Conservation (phyloP, 164 flowering plant species). For the Macadamia tetraphylla region DNA sequence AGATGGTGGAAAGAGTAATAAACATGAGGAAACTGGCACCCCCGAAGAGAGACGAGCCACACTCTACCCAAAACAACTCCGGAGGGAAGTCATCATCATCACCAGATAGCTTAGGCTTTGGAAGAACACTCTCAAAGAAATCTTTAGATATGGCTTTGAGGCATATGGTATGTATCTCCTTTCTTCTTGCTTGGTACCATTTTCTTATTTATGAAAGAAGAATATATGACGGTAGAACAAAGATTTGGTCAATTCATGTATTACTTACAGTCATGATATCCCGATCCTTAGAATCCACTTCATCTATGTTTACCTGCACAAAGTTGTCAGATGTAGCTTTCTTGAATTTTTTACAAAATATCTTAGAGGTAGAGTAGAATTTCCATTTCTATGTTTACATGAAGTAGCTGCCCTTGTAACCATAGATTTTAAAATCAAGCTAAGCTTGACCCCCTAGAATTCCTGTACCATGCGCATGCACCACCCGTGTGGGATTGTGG, state of each 20-base stretch:
- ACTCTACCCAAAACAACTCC: slow-evolving; percentile 34
- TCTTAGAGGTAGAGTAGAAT: too few relatives aligned
- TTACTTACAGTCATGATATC: not conserved
- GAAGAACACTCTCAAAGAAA: slow-evolving; percentile 75
- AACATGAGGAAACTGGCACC: slow-evolving; percentile 85
- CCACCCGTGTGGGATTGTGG: too few relatives aligned
- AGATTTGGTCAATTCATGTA: not conserved
- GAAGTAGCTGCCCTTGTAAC: too few relatives aligned
- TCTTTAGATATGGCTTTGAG: slow-evolving; percentile 93
- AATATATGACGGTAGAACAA: too few relatives aligned
- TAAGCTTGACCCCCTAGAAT: too few relatives aligned
- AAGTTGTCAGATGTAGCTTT: too few relatives aligned
- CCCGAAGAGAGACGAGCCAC: slow-evolving; percentile 65
- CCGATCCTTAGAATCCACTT: too few relatives aligned
- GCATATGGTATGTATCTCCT: slow-evolving; percentile 66
- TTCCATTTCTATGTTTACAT: too few relatives aligned
- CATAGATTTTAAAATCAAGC: too few relatives aligned
- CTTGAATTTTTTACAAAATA: too few relatives aligned
- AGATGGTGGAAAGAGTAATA: slow-evolving; percentile 93
- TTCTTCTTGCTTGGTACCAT: not conserved
- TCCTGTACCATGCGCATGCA: too few relatives aligned
- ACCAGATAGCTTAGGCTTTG: slow-evolving; percentile 80
- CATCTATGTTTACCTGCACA: too few relatives aligned
- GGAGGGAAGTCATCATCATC: slow-evolving; percentile 66
- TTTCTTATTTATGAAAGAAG: not conserved